A percentile compares a stretch with the other conserved stretches of the same genome.
These are phyloP conservation scores for Saccharomycopsis fermentans DNA, from an alignment of 805 yeast species.

Conservation along the genomic window DNA sequence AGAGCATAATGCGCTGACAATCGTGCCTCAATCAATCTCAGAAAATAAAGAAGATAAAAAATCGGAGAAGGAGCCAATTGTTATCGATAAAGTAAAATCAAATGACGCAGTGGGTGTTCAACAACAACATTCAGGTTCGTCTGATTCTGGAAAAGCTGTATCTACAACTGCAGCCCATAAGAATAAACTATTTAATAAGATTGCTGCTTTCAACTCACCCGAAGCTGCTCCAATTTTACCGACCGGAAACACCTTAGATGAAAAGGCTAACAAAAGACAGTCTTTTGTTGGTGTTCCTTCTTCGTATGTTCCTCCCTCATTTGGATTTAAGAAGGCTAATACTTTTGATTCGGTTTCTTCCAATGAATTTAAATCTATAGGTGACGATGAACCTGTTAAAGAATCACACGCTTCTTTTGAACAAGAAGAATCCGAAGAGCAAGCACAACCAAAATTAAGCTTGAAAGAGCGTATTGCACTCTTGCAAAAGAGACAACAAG, in stretches of 20 bases:
- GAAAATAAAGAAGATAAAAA: neutral
- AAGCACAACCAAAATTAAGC: conserved; percentile 64
- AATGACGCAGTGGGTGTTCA: conserved; percentile 1
- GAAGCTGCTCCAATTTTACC: conserved; percentile 34
- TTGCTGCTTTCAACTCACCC: conserved; percentile 40
- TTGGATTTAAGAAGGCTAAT: conserved; percentile 23
- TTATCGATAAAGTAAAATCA: neutral
- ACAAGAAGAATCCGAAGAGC: conserved; percentile 30
- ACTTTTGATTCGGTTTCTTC: conserved; percentile 25
- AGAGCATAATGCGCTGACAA: neutral
- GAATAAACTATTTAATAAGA: conserved; percentile 33
- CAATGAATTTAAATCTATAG: neutral
- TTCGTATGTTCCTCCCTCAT: conserved; percentile 41
- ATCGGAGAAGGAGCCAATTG: neutral
- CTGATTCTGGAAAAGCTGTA: conserved; percentile 1
- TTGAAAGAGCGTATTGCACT: conserved; percentile 79
- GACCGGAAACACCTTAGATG: conserved; percentile 28
- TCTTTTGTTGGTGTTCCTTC: conserved; percentile 47
- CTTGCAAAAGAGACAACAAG: conserved; percentile 70
- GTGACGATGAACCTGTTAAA: conserved; percentile 20
- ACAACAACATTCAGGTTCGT: neutral
- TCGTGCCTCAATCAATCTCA: neutral
- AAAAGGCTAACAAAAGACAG: conserved; percentile 46
- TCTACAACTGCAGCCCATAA: neutral
- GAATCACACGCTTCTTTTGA: conserved; percentile 20